Evolutionary conservation across 2,329 filamentous ascomycete genomes (phyloP).

Genomic region (Penicillium sp.): DNA sequence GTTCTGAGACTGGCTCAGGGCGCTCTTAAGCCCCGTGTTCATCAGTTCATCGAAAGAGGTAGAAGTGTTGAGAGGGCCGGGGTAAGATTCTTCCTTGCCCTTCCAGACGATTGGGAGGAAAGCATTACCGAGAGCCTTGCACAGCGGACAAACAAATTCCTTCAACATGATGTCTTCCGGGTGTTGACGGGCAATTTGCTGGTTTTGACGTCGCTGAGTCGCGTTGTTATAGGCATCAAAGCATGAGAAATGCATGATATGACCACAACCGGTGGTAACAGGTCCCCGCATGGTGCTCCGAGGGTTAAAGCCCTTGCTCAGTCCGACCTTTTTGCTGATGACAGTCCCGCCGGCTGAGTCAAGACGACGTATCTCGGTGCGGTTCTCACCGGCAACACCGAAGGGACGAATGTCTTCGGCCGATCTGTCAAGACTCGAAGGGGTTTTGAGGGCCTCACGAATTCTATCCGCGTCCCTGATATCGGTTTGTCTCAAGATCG

Average conservation of each 20-base stretch:
- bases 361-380: slow-evolving; percentile 74
- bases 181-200: slow-evolving; percentile 93
- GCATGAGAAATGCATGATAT: slow-evolving; percentile 97
- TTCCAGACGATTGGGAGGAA: slow-evolving; percentile 97
- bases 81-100: slow-evolving; percentile 81
- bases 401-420: slow-evolving; percentile 85
- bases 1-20: slow-evolving; percentile 55
- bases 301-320: slow-evolving; percentile 87
- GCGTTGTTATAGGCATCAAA: slow-evolving; percentile 91
- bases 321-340: slow-evolving; percentile 73
- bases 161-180: slow-evolving; percentile 78
- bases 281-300: slow-evolving; percentile 71
- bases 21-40: slow-evolving; percentile 58
- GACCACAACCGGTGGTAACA: slow-evolving; percentile 88
- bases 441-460: slow-evolving; percentile 77
- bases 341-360: slow-evolving; percentile 73
- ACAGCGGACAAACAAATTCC: slow-evolving; percentile 95
- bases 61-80: slow-evolving; percentile 68
- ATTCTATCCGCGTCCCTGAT: slow-evolving; percentile 81
- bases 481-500: slow-evolving; percentile 84
- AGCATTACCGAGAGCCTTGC: slow-evolving; percentile 92
- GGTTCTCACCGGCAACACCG: slow-evolving; percentile 87
- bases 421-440: slow-evolving; percentile 80
- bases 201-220: slow-evolving; percentile 79
- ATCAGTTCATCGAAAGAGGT: slow-evolving; percentile 72